These are phyloP conservation scores for Gossypium stocksii DNA, from an alignment of 345 rosid genomes.

Conservation along the genomic window DNA sequence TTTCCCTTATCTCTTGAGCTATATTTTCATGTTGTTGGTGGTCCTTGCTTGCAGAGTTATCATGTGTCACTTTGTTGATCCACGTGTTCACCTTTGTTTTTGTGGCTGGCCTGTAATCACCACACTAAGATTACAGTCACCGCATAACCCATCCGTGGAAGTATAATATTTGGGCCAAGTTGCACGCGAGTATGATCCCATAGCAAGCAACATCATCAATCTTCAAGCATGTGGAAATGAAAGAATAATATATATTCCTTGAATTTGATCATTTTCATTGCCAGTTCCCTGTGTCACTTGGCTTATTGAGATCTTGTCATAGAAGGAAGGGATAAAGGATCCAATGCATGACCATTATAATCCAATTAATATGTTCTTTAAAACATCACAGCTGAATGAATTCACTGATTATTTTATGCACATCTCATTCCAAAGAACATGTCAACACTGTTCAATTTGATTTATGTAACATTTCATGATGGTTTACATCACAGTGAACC, in stretches of 20 bases:
- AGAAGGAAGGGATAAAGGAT: background rate
- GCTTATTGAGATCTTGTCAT: background rate
- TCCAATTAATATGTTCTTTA: background rate
- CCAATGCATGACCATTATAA: background rate
- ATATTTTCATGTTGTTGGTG: background rate
- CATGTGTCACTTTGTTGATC: background rate
- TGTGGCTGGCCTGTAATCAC: slow-evolving; percentile 10
- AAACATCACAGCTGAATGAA: background rate
- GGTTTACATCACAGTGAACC: slow-evolving; percentile 1
- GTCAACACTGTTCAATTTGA: background rate
- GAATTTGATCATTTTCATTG: background rate
- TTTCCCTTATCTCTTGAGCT: slow-evolving; percentile 14
- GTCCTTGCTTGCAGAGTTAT: background rate
- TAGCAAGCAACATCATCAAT: background rate
- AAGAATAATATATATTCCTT: background rate
- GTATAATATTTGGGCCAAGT: background rate
- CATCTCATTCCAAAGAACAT: background rate
- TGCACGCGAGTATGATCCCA: background rate
- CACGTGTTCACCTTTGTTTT: slow-evolving; percentile 2
- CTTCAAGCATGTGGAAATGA: background rate
- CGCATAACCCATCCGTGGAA: background rate
- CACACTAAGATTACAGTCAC: background rate
- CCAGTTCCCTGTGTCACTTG: background rate
- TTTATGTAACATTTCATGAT: background rate
- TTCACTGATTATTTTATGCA: background rate